Evolutionary conservation across 208 protist species (phyloP).

Genomic region (Lotmaria passim): DNA sequence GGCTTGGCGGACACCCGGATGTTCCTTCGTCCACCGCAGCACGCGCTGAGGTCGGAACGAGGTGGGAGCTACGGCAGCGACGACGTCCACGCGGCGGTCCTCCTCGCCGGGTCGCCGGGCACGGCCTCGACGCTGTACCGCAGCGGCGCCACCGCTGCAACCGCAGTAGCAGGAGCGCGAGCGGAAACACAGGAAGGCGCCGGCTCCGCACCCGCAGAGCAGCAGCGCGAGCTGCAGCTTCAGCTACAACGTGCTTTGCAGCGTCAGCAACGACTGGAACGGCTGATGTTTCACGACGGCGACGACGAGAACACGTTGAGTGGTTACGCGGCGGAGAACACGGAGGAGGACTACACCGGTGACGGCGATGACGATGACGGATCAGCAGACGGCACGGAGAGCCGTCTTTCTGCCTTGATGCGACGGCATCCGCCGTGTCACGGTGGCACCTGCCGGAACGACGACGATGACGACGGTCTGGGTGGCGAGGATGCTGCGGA

Average conservation of each 20-base stretch:
- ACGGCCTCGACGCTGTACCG: conserved; percentile 17
- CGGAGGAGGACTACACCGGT: neutral
- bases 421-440: too few relatives aligned
- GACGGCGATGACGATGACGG: neutral
- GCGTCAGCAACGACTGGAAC: conserved; percentile 11
- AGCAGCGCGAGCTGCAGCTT: conserved; percentile 8
- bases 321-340: neutral
- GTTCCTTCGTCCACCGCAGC: conserved; percentile 11
- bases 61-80: neutral
- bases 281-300: conserved; percentile 21
- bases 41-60: neutral
- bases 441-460: too few relatives aligned
- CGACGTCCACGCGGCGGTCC: neutral
- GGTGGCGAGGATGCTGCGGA: neutral
- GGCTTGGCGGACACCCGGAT: conserved; percentile 13
- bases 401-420: conserved; percentile 4
- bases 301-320: neutral
- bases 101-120: neutral
- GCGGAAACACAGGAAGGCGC: neutral
- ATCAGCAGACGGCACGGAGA: conserved; percentile 4
- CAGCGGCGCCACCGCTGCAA: neutral
- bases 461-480: neutral
- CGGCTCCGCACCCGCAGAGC: neutral
- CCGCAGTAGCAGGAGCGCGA: neutral
- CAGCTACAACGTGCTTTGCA: conserved; percentile 17